Percentiles rank a stretch among this genome's conserved stretches.
phyloP scores from a whole-genome alignment of 345 rosid genomes.

The Melaleuca alternifolia region DNA sequence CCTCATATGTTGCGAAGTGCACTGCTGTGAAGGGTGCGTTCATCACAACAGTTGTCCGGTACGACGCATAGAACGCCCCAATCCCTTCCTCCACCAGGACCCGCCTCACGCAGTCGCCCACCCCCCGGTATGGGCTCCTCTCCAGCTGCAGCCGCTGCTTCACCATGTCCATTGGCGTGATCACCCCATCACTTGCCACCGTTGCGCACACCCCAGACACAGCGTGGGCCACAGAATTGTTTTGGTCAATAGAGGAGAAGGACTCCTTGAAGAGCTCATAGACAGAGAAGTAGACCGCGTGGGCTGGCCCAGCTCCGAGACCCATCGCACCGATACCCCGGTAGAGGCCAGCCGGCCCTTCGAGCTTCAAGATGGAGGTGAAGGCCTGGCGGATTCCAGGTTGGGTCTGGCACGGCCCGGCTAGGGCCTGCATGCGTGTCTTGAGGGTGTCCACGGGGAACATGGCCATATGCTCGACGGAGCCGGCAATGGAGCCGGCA shows the following conservation, averaged over 20 bases:
- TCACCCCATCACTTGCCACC: conserved; percentile 81
- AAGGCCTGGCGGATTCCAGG: conserved; percentile 35
- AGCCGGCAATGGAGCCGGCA: conserved; percentile 93
- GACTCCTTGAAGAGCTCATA: conserved; percentile 71
- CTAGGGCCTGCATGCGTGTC: conserved; percentile 93
- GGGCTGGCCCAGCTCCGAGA: conserved; percentile 99
- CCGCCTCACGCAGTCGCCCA: conserved; percentile 67
- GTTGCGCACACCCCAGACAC: conserved; percentile 84
- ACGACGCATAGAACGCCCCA: conserved; percentile 87
- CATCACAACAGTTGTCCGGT: conserved; percentile 88
- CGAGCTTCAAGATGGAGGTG: conserved; percentile 53
- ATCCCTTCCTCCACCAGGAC: conserved; percentile 73
- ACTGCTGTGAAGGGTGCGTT: conserved; percentile 95
- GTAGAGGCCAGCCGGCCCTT: conserved; percentile 65
- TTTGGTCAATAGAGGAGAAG: conserved; percentile 51
- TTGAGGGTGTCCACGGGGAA: conserved; percentile 95
- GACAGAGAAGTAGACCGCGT: conserved; percentile 92
- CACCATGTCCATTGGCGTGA: conserved; percentile 98
- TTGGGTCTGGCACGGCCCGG: conserved; percentile 42
- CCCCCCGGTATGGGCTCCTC: conserved; percentile 49
- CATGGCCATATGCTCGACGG: conserved; percentile 96
- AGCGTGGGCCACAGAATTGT: conserved; percentile 75
- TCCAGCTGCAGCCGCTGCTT: conserved; percentile 86
- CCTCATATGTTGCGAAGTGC: conserved; percentile 87
- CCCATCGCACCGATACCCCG: conserved; percentile 98